A percentile compares a stretch with the other conserved stretches of the same genome.
Conservation (phyloP, 371 early-diverging fungal genomes). For the Encephalitozoon romaleae region DNA sequence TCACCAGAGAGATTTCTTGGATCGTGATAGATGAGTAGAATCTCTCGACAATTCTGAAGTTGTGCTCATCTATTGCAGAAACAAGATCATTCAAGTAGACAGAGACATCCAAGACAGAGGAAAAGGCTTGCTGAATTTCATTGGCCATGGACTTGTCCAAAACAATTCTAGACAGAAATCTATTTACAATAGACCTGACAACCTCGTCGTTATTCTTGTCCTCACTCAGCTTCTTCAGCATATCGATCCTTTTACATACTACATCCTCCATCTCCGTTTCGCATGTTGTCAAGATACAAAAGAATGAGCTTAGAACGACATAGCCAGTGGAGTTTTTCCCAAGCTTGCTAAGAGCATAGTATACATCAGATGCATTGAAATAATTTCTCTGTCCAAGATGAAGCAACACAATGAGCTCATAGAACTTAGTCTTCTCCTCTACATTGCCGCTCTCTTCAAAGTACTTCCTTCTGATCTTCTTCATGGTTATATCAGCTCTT, state of each 20-base stretch:
- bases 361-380: constrained; percentile 36
- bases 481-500: constrained; percentile 40
- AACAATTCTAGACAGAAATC: constrained; percentile 36
- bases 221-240: constrained; percentile 18
- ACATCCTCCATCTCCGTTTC: not conserved
- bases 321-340: not conserved
- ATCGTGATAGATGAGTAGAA: constrained; percentile 46
- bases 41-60: constrained; percentile 44
- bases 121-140: constrained; percentile 2
- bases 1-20: constrained; percentile 19
- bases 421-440: constrained; percentile 27
- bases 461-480: constrained; percentile 52
- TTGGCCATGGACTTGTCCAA: not conserved
- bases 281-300: constrained; percentile 24
- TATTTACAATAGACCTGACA: constrained; percentile 39
- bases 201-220: constrained; percentile 45
- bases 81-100: constrained; percentile 3
- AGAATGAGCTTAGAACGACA: constrained; percentile 18
- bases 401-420: constrained; percentile 37
- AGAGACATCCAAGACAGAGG: not conserved
- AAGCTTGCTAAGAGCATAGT: constrained; percentile 20
- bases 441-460: constrained; percentile 30
- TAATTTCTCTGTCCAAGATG: constrained; percentile 47
- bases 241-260: not conserved
- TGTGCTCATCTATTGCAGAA: constrained; percentile 48